Evolutionary conservation across 2,329 filamentous ascomycete species (phyloP).

Genomic region (Fusarium verticillioides): DNA sequence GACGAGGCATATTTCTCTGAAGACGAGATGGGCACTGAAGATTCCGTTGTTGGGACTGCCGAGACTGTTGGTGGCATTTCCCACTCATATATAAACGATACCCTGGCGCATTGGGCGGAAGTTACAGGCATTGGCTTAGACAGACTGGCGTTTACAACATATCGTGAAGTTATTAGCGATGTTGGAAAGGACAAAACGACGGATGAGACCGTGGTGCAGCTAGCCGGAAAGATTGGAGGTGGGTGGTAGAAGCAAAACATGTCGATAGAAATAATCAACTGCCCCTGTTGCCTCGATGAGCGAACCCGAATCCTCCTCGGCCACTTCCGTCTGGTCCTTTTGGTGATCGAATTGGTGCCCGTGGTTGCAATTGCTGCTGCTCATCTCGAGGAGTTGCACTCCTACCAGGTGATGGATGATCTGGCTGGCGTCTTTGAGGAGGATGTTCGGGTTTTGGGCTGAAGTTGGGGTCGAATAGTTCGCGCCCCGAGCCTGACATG

Average conservation of each 20-base stretch:
- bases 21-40: conserved; percentile 62
- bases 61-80: conserved; percentile 73
- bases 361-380: conserved; percentile 56
- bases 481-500: conserved; percentile 56
- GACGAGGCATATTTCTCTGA: conserved; percentile 92
- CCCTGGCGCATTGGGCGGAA: conserved; percentile 79
- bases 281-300: conserved; percentile 65
- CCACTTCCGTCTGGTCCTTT: conserved; percentile 82
- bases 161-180: conserved; percentile 92
- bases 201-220: conserved; percentile 84
- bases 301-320: conserved; percentile 82
- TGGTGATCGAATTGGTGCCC: conserved; percentile 78
- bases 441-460: conserved; percentile 69
- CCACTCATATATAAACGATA: conserved; percentile 71
- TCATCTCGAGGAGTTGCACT: conserved; percentile 62
- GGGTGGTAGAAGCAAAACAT: conserved; percentile 75
- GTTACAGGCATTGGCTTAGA: conserved; percentile 76
- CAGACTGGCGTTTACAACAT: conserved; percentile 85
- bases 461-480: conserved; percentile 83
- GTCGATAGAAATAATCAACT: conserved; percentile 49
- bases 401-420: conserved; percentile 52
- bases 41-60: conserved; percentile 42
- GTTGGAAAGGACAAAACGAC: conserved; percentile 80
- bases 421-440: conserved; percentile 56
- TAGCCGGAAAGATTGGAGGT: conserved; percentile 91